A percentile compares a stretch with the other conserved stretches of the same genome.
Conservation (phyloP, 441 rosid species). For the Arabidopsis hybrid region DNA sequence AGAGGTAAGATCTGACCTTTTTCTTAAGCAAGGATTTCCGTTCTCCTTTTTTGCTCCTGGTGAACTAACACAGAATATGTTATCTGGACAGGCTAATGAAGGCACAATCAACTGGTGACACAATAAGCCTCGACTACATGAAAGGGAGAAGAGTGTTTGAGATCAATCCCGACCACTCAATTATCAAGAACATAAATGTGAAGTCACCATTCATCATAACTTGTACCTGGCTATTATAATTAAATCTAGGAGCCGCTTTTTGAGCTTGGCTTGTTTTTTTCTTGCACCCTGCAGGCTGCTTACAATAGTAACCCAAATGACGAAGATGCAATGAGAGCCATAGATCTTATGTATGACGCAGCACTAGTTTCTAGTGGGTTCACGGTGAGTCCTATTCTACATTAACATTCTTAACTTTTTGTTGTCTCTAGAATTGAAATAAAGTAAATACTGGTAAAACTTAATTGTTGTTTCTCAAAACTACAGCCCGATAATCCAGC, state of each 20-base stretch:
- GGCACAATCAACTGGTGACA: slow-evolving; percentile 83
- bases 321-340: slow-evolving; percentile 77
- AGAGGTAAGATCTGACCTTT: slow-evolving; percentile 59
- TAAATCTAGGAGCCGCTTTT: slow-evolving; percentile 1
- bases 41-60: slow-evolving; percentile 9
- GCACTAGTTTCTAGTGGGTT: slow-evolving; percentile 91
- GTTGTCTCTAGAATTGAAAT: neutral
- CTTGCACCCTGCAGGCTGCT: slow-evolving; percentile 64
- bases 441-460: slow-evolving; percentile 8
- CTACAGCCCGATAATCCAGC: slow-evolving; percentile 95
- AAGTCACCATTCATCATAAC: slow-evolving; percentile 18
- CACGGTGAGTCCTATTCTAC: slow-evolving; percentile 60
- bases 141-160: slow-evolving; percentile 93
- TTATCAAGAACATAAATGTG: slow-evolving; percentile 75
- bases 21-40: neutral
- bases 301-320: slow-evolving; percentile 68
- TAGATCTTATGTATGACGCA: slow-evolving; percentile 88
- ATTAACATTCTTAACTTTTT: neutral
- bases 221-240: neutral
- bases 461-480: slow-evolving; percentile 10
- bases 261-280: neutral
- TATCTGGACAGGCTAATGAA: slow-evolving; percentile 75
- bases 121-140: slow-evolving; percentile 87
- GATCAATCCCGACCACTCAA: slow-evolving; percentile 89
- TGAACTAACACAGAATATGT: slow-evolving; percentile 12